These are phyloP conservation scores for Arthrinium phaeospermum DNA, from an alignment of 2,329 filamentous ascomycete genomes.

Conservation along the genomic window DNA sequence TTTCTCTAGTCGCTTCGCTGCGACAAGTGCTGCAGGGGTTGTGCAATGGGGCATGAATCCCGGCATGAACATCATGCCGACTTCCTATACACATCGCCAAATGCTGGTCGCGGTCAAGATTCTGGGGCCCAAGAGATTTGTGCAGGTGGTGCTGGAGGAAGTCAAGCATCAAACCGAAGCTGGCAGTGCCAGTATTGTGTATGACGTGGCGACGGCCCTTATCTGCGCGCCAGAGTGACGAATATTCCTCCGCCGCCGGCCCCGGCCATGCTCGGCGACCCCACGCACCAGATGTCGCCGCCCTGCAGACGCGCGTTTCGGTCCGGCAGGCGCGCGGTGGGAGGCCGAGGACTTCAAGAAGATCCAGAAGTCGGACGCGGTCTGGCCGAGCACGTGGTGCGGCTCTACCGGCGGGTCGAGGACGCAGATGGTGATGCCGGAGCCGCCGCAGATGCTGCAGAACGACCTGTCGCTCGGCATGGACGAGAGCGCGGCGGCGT, in stretches of 20 bases:
- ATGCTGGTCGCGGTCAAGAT: conserved; percentile 66
- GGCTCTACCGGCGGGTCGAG: conserved; percentile 69
- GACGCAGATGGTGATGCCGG: conserved; percentile 59
- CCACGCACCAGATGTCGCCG: conserved; percentile 31
- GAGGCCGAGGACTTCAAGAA: conserved; percentile 63
- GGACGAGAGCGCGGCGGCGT: conserved; percentile 44
- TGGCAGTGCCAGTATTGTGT: conserved; percentile 64
- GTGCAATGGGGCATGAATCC: conserved; percentile 70
- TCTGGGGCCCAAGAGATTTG: conserved; percentile 64
- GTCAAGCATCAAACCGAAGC: conserved; percentile 65
- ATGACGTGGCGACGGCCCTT: conserved; percentile 73
- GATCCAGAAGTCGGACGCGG: conserved; percentile 61
- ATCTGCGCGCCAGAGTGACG: conserved; percentile 70
- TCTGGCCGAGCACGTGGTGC: conserved; percentile 66
- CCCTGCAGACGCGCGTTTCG: conserved; percentile 54
- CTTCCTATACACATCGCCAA: conserved; percentile 75
- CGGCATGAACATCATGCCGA: conserved; percentile 59
- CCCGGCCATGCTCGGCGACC: conserved; percentile 40
- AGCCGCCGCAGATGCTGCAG: conserved; percentile 48
- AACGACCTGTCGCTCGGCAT: conserved; percentile 49
- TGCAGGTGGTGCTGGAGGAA: conserved; percentile 71
- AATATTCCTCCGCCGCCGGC: conserved; percentile 45
- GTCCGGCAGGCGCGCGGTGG: conserved; percentile 61
- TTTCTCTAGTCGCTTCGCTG: conserved; percentile 63
- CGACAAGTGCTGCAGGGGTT: conserved; percentile 64